Conservation (phyloP, 805 yeast genomes). For the Nakazawaea ambrosiae region DNA sequence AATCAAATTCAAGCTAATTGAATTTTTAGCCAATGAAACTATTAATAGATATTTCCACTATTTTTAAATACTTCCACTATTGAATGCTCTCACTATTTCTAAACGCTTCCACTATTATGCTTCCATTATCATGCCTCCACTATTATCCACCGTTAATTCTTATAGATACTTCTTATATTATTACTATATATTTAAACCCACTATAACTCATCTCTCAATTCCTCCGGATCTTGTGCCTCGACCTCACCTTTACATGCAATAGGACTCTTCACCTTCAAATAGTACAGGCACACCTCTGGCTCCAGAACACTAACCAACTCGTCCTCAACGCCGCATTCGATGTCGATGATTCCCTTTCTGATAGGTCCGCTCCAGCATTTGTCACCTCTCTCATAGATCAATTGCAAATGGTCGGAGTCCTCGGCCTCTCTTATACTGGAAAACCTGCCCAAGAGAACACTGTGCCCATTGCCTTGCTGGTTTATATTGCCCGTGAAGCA, state of each 20-base stretch:
- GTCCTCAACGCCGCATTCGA: slow-evolving; percentile 60
- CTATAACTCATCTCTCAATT: neutral
- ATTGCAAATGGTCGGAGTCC: slow-evolving; percentile 10
- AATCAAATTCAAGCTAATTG: no score
- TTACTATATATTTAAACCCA: no score
- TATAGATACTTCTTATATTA: neutral
- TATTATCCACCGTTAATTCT: no score
- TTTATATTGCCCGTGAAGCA: slow-evolving; percentile 49
- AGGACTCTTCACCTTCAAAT: slow-evolving; percentile 41
- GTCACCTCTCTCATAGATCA: slow-evolving; percentile 52
- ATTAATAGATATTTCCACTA: no score
- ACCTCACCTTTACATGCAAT: slow-evolving; percentile 30
- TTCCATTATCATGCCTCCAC: no score
- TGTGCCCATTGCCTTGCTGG: slow-evolving; percentile 44
- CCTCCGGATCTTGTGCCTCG: no score
- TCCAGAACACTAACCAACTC: slow-evolving; percentile 66
- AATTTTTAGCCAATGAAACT: no score
- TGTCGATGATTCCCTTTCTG: slow-evolving; percentile 57
- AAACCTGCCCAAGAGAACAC: slow-evolving; percentile 45
- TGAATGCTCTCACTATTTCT: no score
- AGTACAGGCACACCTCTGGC: slow-evolving; percentile 83
- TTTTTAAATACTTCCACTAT: no score
- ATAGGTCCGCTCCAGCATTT: slow-evolving; percentile 94
- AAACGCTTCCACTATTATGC: no score
- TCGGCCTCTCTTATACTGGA: slow-evolving; percentile 1